phyloP scores from a whole-genome alignment of 208 protist species.

The Paratrypanosoma confusum region DNA sequence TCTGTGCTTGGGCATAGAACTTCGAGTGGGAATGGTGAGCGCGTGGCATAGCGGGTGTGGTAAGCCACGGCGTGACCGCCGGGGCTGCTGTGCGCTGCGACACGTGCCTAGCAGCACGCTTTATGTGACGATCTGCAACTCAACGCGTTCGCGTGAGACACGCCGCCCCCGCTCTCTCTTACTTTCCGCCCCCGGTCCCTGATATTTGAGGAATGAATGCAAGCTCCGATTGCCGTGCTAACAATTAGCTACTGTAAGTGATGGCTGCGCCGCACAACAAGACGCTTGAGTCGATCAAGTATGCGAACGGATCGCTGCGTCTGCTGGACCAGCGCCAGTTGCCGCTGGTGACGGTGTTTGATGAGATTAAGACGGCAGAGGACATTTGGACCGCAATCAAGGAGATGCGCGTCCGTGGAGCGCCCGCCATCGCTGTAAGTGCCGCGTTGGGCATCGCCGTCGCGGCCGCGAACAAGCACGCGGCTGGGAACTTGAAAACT shows the following conservation, averaged over 20 bases:
- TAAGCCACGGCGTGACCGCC: too few relatives aligned
- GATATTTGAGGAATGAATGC: too few relatives aligned
- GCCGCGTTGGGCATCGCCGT: constrained; percentile 88
- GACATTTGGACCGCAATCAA: constrained; percentile 85
- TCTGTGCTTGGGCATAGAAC: too few relatives aligned
- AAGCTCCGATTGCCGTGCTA: neutral
- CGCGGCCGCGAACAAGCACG: constrained; percentile 36
- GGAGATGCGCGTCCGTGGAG: constrained; percentile 92
- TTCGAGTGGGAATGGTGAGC: too few relatives aligned
- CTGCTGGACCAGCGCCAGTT: constrained; percentile 82
- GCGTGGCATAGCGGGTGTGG: too few relatives aligned
- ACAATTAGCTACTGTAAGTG: neutral
- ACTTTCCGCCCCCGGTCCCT: too few relatives aligned
- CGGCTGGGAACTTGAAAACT: constrained; percentile 12
- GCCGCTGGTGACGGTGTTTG: constrained; percentile 67
- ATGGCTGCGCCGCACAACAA: constrained; percentile 35
- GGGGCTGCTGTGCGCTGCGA: too few relatives aligned
- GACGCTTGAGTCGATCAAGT: constrained; percentile 79
- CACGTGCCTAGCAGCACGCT: too few relatives aligned
- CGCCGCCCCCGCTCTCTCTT: too few relatives aligned
- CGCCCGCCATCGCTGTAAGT: constrained; percentile 93
- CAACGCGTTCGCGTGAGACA: too few relatives aligned
- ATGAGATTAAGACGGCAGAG: constrained; percentile 68
- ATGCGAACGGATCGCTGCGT: constrained; percentile 35
- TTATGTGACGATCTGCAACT: too few relatives aligned